Percentiles rank a stretch among this genome's conserved stretches.
Conservation (phyloP, 2,329 filamentous ascomycete species). For the Fusarium siculi region DNA sequence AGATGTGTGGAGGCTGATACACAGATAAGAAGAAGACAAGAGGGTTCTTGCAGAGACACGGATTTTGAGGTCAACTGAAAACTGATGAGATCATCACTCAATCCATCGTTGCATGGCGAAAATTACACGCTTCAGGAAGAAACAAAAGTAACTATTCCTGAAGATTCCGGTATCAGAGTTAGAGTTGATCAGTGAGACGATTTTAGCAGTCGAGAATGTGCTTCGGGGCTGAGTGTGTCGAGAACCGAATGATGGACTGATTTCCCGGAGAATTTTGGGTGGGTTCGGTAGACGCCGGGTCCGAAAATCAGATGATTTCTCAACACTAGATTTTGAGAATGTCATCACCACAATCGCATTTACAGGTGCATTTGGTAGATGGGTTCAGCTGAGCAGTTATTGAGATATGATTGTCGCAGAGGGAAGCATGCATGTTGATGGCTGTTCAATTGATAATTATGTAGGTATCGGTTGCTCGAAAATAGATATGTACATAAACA, state of each 20-base stretch:
- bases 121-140: background rate
- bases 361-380: background rate
- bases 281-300: constrained; percentile 31
- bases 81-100: background rate
- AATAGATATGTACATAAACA: too few relatives aligned
- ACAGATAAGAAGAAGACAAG: background rate
- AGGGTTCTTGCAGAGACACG: too few relatives aligned
- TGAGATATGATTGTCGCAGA: accelerated
- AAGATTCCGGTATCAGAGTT: background rate
- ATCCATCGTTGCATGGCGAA: too few relatives aligned
- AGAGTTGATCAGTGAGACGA: background rate
- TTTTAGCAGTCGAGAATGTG: background rate
- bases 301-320: constrained; percentile 25
- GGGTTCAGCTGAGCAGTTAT: accelerated
- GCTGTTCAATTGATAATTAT: background rate
- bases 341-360: background rate
- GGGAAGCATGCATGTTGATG: accelerated
- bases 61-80: background rate
- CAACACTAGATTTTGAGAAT: background rate
- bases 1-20: background rate
- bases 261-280: constrained; percentile 16
- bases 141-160: too few relatives aligned
- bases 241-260: constrained; percentile 25
- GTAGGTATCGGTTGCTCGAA: too few relatives aligned
- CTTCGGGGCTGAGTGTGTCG: background rate